Evolutionary conservation across 345 rosid genomes (phyloP).

Genomic region (Angophora floribunda): DNA sequence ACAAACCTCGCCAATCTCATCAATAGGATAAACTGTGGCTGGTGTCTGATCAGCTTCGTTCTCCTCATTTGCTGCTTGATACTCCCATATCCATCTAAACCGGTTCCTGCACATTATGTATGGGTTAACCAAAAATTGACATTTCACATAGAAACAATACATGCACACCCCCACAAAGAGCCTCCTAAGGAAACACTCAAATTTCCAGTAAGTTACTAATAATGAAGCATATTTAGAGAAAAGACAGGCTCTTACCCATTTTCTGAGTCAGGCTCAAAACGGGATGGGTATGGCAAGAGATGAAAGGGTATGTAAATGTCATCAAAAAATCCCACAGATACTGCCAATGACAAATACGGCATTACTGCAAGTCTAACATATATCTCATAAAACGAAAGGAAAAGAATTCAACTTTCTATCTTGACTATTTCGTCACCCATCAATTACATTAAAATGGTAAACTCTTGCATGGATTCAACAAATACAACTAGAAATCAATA

Average conservation of each 20-base stretch:
- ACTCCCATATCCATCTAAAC: slow-evolving; percentile 73
- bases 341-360: slow-evolving; percentile 24
- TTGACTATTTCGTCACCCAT: not conserved
- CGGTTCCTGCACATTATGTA: slow-evolving; percentile 33
- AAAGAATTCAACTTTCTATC: not conserved
- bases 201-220: not conserved
- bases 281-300: slow-evolving; percentile 44
- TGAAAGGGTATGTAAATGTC: slow-evolving; percentile 60
- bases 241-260: slow-evolving; percentile 22
- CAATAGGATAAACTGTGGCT: slow-evolving; percentile 18
- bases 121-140: not conserved
- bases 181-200: not conserved
- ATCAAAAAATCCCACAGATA: slow-evolving; percentile 88
- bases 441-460: not conserved
- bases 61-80: slow-evolving; percentile 8
- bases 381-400: not conserved
- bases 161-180: not conserved
- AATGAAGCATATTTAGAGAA: not conserved
- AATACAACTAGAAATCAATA: not conserved
- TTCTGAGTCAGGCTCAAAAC: slow-evolving; percentile 37
- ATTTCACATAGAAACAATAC: not conserved
- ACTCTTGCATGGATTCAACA: not conserved
- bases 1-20: slow-evolving; percentile 56
- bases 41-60: not conserved
- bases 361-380: not conserved